A percentile compares a stretch with the other conserved stretches of the same genome.
Conservation (phyloP, 2,329 filamentous ascomycete genomes). For the Fulvia fulva region DNA sequence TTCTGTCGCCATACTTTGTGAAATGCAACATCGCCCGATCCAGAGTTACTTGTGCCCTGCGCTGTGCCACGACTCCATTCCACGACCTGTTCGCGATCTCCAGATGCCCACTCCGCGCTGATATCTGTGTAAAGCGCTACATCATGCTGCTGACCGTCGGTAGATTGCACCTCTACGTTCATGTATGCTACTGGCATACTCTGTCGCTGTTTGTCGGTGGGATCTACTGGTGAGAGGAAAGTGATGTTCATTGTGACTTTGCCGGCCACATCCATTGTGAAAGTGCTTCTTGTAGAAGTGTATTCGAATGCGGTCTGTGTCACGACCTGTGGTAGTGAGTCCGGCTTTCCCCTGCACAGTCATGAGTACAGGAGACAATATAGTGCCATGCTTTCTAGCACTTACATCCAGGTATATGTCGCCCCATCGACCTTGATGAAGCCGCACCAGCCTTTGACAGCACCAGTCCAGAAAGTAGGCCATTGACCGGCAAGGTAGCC, state of each 20-base stretch:
- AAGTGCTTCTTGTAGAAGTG: slow-evolving; percentile 68
- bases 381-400: neutral
- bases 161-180: slow-evolving; percentile 57
- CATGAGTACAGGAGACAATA: neutral
- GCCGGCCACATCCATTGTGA: slow-evolving; percentile 61
- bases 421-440: slow-evolving; percentile 64
- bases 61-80: slow-evolving; percentile 57
- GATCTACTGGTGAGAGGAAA: slow-evolving; percentile 67
- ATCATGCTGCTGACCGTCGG: slow-evolving; percentile 59
- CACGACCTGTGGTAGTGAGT: slow-evolving; percentile 44
- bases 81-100: slow-evolving; percentile 53
- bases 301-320: slow-evolving; percentile 64
- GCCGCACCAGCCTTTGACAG: slow-evolving; percentile 63
- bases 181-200: slow-evolving; percentile 70
- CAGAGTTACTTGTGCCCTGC: slow-evolving; percentile 17
- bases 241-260: slow-evolving; percentile 63
- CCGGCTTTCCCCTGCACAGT: slow-evolving; percentile 48
- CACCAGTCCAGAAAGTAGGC: slow-evolving; percentile 60
- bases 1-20: slow-evolving; percentile 53
- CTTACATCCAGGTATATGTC: slow-evolving; percentile 61
- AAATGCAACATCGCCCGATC: slow-evolving; percentile 48
- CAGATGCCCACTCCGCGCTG: slow-evolving; percentile 63
- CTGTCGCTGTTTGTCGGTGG: slow-evolving; percentile 62
- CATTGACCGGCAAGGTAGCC: slow-evolving; percentile 66
- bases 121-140: slow-evolving; percentile 72